A percentile compares a stretch with the other conserved stretches of the same genome.
Evolutionary conservation across 768 basidiomycete genomes (phyloP).

Genomic region (Podaxis sp.): DNA sequence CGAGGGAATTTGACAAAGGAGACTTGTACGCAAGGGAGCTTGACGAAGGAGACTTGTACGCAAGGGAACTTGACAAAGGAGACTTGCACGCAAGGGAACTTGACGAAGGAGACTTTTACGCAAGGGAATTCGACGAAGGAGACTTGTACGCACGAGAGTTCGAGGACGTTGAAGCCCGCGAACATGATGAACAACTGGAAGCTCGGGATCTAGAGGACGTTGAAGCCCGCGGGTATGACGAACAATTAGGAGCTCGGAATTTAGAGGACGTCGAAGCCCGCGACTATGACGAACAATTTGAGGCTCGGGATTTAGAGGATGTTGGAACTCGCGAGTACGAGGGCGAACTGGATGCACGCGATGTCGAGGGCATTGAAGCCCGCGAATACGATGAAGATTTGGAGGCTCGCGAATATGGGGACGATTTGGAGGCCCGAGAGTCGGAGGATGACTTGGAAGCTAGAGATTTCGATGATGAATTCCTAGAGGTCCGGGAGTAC

Average conservation of each 20-base stretch:
- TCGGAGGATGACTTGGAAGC: background rate
- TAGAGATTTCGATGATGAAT: background rate
- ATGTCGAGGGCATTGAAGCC: background rate
- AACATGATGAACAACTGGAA: background rate
- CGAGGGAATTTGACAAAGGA: too few relatives aligned
- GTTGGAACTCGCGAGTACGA: background rate
- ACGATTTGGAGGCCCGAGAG: constrained; percentile 1
- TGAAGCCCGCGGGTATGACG: background rate
- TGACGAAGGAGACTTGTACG: too few relatives aligned
- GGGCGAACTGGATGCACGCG: background rate
- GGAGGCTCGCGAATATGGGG: background rate
- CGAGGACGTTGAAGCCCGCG: background rate
- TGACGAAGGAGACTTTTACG: background rate
- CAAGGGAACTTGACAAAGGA: too few relatives aligned
- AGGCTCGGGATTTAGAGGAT: background rate
- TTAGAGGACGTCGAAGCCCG: too few relatives aligned
- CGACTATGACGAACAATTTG: background rate
- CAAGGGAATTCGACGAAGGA: background rate
- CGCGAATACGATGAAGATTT: background rate
- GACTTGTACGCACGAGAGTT: background rate
- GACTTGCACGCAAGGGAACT: background rate
- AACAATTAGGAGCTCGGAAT: too few relatives aligned
- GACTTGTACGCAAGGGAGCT: too few relatives aligned
- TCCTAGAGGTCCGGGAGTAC: too few relatives aligned
- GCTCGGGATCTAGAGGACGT: too few relatives aligned